Conservation (phyloP, 768 basidiomycete genomes). For the Tephrocybe sp. region DNA sequence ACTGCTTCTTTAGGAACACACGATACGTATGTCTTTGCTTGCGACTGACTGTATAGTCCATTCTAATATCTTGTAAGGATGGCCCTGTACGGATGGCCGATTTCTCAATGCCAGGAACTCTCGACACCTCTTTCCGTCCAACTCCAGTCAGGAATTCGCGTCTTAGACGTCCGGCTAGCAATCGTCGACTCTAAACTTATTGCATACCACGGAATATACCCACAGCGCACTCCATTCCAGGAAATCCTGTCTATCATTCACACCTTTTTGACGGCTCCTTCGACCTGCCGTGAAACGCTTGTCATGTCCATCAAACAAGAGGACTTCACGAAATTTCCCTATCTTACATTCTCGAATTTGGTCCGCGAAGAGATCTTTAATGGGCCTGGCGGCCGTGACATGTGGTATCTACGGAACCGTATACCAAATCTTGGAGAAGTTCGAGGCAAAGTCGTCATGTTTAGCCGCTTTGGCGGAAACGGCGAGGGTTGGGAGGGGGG, state of each 20-base stretch:
- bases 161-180: slow-evolving; percentile 80
- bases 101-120: slow-evolving; percentile 83
- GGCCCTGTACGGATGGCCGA: slow-evolving; percentile 83
- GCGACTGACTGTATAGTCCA: neutral
- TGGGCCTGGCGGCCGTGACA: slow-evolving; percentile 52
- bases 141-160: slow-evolving; percentile 74
- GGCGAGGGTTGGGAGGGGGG: slow-evolving; percentile 70
- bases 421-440: slow-evolving; percentile 83
- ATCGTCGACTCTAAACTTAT: slow-evolving; percentile 63
- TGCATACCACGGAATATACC: slow-evolving; percentile 78
- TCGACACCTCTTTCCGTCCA: slow-evolving; percentile 65
- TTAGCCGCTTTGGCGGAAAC: slow-evolving; percentile 81
- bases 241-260: slow-evolving; percentile 62
- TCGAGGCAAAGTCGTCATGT: slow-evolving; percentile 80
- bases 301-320: slow-evolving; percentile 93
- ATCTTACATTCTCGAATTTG: slow-evolving; percentile 55
- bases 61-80: slow-evolving; percentile 42
- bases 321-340: slow-evolving; percentile 51
- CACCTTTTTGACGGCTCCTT: slow-evolving; percentile 59
- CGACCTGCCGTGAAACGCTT: slow-evolving; percentile 67
- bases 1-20: slow-evolving; percentile 57
- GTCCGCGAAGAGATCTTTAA: slow-evolving; percentile 64
- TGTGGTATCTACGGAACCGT: slow-evolving; percentile 85
- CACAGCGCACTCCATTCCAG: slow-evolving; percentile 67
- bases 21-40: slow-evolving; percentile 52